Evolutionary conservation across 257 asterid species (phyloP), one percentile per base, ranked within the genome.

Genomic region (Primulina tabacum): DNA sequence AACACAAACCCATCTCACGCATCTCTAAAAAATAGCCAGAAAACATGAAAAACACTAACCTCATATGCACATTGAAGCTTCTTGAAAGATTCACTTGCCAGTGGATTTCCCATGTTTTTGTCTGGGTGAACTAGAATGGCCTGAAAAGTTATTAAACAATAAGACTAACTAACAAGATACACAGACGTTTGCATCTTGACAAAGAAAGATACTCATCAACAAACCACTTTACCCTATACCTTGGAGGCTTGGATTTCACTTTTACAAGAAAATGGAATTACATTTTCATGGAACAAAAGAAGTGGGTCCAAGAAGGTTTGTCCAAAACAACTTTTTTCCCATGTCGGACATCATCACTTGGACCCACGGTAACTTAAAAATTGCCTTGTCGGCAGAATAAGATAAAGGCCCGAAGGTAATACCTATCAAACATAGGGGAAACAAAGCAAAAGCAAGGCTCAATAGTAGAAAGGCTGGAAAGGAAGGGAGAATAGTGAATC

Each of bases 101-200:
- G 83, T 28, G 92, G 82, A 73, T 87, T 89, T 73, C 99, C 97
- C 97, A 89, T 89, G 77, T 94, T 94, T 80, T 94, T 94, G 79
- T 94, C 99, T 7, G 97, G 99, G 80, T 94, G 99, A 75, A 94
- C 99, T 74, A 94, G 95, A 95, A 91, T 91, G 72, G 99, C 97
- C 99, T 93, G 81, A 12, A 65, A 58, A 74, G 71, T 40, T 33
- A 8, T 63, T 50, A 57, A 70, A 71, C 67, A 64, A 8, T 11
- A 21, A n/a, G 43, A 60, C 73, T 30, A 72, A 30, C 57, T 47
- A 73, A 34, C 37, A 53, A 38, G 50, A 40, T 26, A 64, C n/a
- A 30, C 33, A 7, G 28, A 37, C n/a, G 4, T 14, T 11, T n/a
- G 24, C 8, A 10, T 56, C 40, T 11, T 17, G 32, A 34, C 8